Evolutionary conservation across 225 moss, liverwort and hornwort genomes (phyloP), one percentile per base, ranked within the genome.

Genomic region (Rhytidiadelphus loreus): DNA sequence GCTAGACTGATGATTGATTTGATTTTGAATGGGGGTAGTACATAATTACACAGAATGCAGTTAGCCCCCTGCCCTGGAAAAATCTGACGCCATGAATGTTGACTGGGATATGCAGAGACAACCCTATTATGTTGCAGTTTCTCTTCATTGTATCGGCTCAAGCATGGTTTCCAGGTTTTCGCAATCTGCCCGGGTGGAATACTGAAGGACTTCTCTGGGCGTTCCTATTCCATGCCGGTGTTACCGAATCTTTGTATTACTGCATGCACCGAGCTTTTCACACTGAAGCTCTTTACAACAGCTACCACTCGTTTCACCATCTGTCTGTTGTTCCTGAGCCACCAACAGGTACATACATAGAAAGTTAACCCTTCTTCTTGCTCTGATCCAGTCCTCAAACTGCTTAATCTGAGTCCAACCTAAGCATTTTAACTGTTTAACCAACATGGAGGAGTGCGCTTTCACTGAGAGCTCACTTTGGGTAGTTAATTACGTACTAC

Each of bases 191-290:
- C 15, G 15, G 77, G 5, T 98, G 97, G 97, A 92, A 95, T 61
- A 44, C 48, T 13, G 78, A 89, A 83, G 97, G 98, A 35, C 63
- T 96, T 22, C 76, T 96, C 50, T 93, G 91, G 64, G 80, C 93
- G 53, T 28, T 93, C 21, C 76, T 97, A 4, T 92, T 98, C 64
- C 98, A 98, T 30, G 91, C 90, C 60, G 91, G 94, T 33, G 92
- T 95, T 14, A 90, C 94, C 35, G 98, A 98, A 76, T 88, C 88
- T 55, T 57, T 96, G 33, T 97, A 97, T 90, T 98, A 98, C 91
- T 96, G 95, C 95, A 95, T 96, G 82, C 98, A 98, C 84, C 95
- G 98, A n/a, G 91, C 89, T 13, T 91, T 97, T 80, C 98, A 98
- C 58, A 87, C 94, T 10, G 69, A 87, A 24, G 41, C 82, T 52